These are phyloP conservation scores for Pilaira anomala DNA, from an alignment of 192 early-diverging fungal species.

Conservation along the genomic window DNA sequence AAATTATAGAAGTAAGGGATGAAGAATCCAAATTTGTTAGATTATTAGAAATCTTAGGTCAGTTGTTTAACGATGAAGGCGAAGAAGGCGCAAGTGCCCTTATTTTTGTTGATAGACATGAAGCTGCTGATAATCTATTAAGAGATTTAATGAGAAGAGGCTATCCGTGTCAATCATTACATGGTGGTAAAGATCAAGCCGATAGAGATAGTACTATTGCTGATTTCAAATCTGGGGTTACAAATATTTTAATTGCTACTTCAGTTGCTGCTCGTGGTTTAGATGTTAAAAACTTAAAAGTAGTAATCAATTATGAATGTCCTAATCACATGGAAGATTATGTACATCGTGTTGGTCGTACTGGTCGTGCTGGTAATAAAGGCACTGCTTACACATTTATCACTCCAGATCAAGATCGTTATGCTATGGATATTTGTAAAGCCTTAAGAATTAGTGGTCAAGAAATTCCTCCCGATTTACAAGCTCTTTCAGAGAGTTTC, in stretches of 20 bases:
- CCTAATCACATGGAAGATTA: slow-evolving; percentile 99
- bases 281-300: slow-evolving; percentile 89
- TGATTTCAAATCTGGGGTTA: slow-evolving; percentile 91
- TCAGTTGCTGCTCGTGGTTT: slow-evolving; percentile 94
- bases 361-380: slow-evolving; percentile 96
- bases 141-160: slow-evolving; percentile 80
- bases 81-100: slow-evolving; percentile 68
- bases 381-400: slow-evolving; percentile 97
- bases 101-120: slow-evolving; percentile 95
- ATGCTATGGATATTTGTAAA: slow-evolving; percentile 87
- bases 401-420: slow-evolving; percentile 90
- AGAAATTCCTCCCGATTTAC: slow-evolving; percentile 72
- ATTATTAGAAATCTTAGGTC: slow-evolving; percentile 83
- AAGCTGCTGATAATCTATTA: slow-evolving; percentile 88
- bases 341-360: slow-evolving; percentile 97
- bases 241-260: slow-evolving; percentile 92
- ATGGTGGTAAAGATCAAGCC: slow-evolving; percentile 92
- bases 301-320: slow-evolving; percentile 96
- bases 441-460: slow-evolving; percentile 79
- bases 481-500: slow-evolving; percentile 73
- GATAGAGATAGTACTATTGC: slow-evolving; percentile 89
- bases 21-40: slow-evolving; percentile 85
- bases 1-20: slow-evolving; percentile 85
- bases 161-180: slow-evolving; percentile 86
- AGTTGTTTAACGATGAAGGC: slow-evolving; percentile 66